These are phyloP conservation scores for Pyrus hybrid DNA, from an alignment of 331 rosid species.

Conservation along the genomic window DNA sequence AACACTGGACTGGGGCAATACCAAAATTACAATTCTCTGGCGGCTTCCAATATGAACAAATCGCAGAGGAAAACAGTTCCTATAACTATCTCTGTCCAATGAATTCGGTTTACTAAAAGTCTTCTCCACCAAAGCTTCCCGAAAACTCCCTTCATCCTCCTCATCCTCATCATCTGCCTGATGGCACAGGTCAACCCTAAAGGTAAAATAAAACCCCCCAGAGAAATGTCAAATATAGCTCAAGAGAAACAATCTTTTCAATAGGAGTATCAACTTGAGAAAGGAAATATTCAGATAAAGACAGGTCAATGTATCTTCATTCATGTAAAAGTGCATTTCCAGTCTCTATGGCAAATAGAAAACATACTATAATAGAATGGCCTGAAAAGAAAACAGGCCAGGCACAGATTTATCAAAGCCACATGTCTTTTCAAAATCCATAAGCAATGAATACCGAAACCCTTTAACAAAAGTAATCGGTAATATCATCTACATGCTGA, in stretches of 20 bases:
- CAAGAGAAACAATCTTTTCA: conserved; percentile 2
- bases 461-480: neutral
- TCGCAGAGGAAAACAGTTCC: conserved; percentile 70
- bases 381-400: neutral
- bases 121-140: conserved; percentile 59
- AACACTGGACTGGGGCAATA: conserved; percentile 21
- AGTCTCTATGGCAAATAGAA: neutral
- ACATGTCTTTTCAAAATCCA: neutral
- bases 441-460: neutral
- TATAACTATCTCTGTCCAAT: conserved; percentile 32
- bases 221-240: conserved; percentile 19
- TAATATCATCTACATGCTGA: neutral
- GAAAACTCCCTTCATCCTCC: conserved; percentile 61
- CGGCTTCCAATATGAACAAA: conserved; percentile 58
- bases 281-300: neutral
- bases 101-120: conserved; percentile 33
- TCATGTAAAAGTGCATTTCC: neutral
- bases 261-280: neutral
- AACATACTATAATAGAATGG: neutral
- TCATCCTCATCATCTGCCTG: conserved; percentile 77
- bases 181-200: conserved; percentile 98
- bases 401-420: neutral
- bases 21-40: conserved; percentile 76
- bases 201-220: conserved; percentile 14
- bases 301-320: neutral